Conservation (phyloP, 768 basidiomycete genomes). For the Hortiboletus campestris region DNA sequence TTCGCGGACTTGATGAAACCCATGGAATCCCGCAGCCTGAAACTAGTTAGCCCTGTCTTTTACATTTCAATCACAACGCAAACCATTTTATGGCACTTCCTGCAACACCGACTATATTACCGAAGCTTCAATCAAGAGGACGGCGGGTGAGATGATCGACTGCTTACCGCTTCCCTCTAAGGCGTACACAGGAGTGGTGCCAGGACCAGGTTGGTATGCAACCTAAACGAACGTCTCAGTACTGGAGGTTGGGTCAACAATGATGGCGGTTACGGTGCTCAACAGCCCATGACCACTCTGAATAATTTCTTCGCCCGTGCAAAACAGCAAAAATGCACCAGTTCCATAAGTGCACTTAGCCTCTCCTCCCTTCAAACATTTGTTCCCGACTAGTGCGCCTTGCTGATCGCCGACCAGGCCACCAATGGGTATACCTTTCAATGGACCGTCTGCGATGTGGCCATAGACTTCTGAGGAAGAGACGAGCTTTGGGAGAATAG, state of each 20-base stretch:
- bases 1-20: slow-evolving; percentile 71
- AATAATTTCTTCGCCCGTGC: slow-evolving; percentile 86
- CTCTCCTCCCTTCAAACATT: slow-evolving; percentile 86
- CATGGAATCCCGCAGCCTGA: slow-evolving; percentile 87
- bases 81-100: slow-evolving; percentile 94
- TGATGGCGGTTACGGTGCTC: slow-evolving; percentile 61
- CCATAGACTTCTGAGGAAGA: slow-evolving; percentile 95
- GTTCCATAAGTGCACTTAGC: slow-evolving; percentile 99
- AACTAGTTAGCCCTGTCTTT: not conserved
- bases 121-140: not conserved
- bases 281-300: slow-evolving; percentile 84
- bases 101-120: slow-evolving; percentile 75
- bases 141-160: not conserved
- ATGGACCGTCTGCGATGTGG: slow-evolving; percentile 58
- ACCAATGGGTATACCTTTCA: slow-evolving; percentile 79
- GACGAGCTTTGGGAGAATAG: slow-evolving; percentile 82
- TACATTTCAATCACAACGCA: slow-evolving; percentile 4
- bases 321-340: slow-evolving; percentile 94
- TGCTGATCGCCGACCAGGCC: slow-evolving; percentile 99
- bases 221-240: slow-evolving; percentile 45
- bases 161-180: slow-evolving; percentile 91
- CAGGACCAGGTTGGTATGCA: slow-evolving; percentile 84
- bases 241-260: not conserved
- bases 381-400: slow-evolving; percentile 94
- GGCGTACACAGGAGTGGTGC: slow-evolving; percentile 82